These are phyloP conservation scores for Hortiboletus flavorubellus DNA, from an alignment of 768 basidiomycete genomes.

Conservation along the genomic window DNA sequence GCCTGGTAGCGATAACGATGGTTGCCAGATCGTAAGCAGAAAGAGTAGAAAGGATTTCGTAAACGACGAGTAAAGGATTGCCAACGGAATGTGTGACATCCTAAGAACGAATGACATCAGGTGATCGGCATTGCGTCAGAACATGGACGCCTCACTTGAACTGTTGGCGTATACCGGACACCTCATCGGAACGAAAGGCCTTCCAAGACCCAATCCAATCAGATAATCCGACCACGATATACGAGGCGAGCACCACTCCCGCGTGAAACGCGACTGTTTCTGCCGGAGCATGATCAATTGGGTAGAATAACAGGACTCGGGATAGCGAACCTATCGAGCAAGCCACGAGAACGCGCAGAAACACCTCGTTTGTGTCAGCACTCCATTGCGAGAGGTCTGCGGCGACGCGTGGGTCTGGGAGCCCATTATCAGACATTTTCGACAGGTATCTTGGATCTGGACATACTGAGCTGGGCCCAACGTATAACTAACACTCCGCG, in stretches of 20 bases:
- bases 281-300: conserved; percentile 24
- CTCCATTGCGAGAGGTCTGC: conserved; percentile 49
- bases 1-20: conserved; percentile 31
- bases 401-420: conserved; percentile 39
- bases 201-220: conserved; percentile 34
- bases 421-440: neutral
- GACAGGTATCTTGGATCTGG: neutral
- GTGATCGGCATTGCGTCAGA: neutral
- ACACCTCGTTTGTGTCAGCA: conserved; percentile 43
- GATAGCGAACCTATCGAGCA: conserved; percentile 54
- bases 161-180: conserved; percentile 56
- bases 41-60: conserved; percentile 84
- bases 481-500: conserved; percentile 55
- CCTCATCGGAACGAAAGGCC: conserved; percentile 11
- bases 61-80: conserved; percentile 77
- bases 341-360: conserved; percentile 60
- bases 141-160: conserved; percentile 44
- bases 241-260: conserved; percentile 60
- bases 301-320: neutral
- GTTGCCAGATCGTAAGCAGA: conserved; percentile 76
- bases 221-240: conserved; percentile 43
- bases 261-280: conserved; percentile 75
- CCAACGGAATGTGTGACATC: conserved; percentile 72
- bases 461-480: conserved; percentile 67
- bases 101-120: conserved; percentile 32